phyloP scores from a whole-genome alignment of 2,329 filamentous ascomycete species.

The Curvularia hawaiiensis region DNA sequence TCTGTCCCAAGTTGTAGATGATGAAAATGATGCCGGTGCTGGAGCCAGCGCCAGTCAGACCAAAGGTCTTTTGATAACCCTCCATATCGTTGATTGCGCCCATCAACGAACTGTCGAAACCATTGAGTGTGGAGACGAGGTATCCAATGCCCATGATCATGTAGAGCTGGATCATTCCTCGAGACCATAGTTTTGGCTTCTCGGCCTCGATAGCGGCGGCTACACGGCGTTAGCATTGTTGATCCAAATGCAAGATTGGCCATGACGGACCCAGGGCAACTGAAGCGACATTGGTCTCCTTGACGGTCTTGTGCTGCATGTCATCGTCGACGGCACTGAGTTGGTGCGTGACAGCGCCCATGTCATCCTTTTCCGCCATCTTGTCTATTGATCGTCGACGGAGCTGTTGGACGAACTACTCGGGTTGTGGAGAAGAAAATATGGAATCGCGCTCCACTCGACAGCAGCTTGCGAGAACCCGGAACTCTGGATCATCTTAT shows the following conservation, averaged over 20 bases:
- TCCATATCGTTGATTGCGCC: constrained; percentile 61
- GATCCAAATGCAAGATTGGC: not conserved
- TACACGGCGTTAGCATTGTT: constrained; percentile 16
- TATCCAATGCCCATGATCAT: constrained; percentile 43
- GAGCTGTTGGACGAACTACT: not conserved
- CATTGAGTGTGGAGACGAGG: constrained; percentile 44
- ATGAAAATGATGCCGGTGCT: constrained; percentile 56
- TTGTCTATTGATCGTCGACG: not conserved
- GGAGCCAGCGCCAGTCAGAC: constrained; percentile 54
- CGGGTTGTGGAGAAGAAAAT: constrained; percentile 9
- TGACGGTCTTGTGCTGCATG: constrained; percentile 26
- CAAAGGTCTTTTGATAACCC: constrained; percentile 57
- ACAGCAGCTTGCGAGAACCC: constrained; percentile 15
- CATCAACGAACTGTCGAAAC: constrained; percentile 48
- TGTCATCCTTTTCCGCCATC: constrained; percentile 29
- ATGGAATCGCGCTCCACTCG: constrained; percentile 8
- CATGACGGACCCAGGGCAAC: constrained; percentile 35
- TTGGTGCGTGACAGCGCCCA: constrained; percentile 32
- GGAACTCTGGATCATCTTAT: constrained; percentile 32
- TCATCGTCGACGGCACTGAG: constrained; percentile 31
- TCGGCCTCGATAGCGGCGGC: constrained; percentile 42
- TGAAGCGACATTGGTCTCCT: constrained; percentile 38
- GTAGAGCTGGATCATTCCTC: constrained; percentile 41
- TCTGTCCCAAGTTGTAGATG: constrained; percentile 56
- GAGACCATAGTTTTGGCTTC: constrained; percentile 38